These are phyloP conservation scores for Cyberlindnera veronae DNA, from an alignment of 805 yeast genomes.

Conservation along the genomic window DNA sequence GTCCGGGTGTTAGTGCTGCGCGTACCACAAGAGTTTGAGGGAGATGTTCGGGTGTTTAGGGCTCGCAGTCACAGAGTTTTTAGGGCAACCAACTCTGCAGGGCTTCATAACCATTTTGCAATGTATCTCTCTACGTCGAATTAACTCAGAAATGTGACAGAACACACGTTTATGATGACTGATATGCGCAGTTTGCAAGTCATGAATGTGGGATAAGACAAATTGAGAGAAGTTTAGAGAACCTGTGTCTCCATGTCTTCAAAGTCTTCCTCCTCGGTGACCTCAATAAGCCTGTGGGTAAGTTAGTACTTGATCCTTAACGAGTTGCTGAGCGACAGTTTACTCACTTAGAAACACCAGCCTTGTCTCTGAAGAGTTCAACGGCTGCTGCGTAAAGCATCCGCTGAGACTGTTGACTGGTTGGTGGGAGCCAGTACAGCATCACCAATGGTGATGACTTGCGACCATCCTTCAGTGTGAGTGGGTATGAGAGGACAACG, in stretches of 20 bases:
- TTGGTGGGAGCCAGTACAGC: conserved; percentile 85
- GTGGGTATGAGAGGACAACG: conserved; percentile 72
- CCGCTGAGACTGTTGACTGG: conserved; percentile 74
- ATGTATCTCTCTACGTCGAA: no score
- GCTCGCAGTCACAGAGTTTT: neutral
- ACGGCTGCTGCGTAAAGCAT: conserved; percentile 93
- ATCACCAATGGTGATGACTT: conserved; percentile 70
- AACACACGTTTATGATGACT: no score
- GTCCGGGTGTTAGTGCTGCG: no score
- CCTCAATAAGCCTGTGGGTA: conserved; percentile 47
- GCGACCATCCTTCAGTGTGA: conserved; percentile 67
- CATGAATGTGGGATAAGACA: neutral
- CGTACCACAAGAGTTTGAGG: no score
- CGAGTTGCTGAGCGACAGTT: conserved; percentile 21
- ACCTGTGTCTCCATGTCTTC: conserved; percentile 47
- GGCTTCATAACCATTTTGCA: conserved; percentile 1
- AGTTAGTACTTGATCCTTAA: conserved; percentile 16
- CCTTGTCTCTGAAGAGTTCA: conserved; percentile 68
- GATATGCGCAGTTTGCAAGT: no score
- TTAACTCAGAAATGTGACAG: no score
- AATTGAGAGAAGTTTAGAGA: neutral
- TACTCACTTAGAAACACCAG: conserved; percentile 32
- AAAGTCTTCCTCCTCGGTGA: conserved; percentile 68
- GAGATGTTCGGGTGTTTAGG: conserved; percentile 2
- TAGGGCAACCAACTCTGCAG: conserved; percentile 1